Evolutionary conservation across 148 eudicot species (phyloP), one percentile per base, ranked within the genome.

Genomic region (Camellia lanceoleosa): DNA sequence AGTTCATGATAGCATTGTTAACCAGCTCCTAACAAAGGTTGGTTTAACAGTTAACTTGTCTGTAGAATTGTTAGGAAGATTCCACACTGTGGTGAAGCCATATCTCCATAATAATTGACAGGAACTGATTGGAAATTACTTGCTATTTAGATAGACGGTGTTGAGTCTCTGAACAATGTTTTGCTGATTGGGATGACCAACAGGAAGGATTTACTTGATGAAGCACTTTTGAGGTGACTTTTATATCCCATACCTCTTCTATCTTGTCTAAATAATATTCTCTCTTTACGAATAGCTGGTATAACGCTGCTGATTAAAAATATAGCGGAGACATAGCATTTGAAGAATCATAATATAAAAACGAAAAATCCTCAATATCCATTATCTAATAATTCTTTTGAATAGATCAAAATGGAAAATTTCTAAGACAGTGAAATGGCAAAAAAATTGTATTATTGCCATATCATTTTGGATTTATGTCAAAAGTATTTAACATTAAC

Each of bases 131-230:
- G 19, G 44, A 30, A 11, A 68, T 71, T 76, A 43, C 10, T 80
- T 83, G 44, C n/a, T 68, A 15, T 76, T 76, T 82, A 93, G 95
- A 96, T 96, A 87, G 99, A 96, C 83, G 99, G 99, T 83, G 99
- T 96, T 83, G 99, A 96, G 85, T 86, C 99, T 72, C 90, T 96
- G 69, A 96, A 96, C 85, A 96, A 96, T 88, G 99, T 96, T 60
- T 82, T 96, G 85, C 91, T 96, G 74, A 96, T 96, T 80, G 99
- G 99, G 77, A 96, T 96, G 99, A 96, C 99, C 16, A 96, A 96
- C 82, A 90, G 99, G 84, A 96, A 94, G 84, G 99, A 96, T 87
- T 86, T 96, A 86, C 93, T 96, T 87, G 99, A 96, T 87, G 99
- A 96, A 91, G 99, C 99, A 71, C 98, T 96, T 85, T 51, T 96